Percentiles rank a stretch among this genome's conserved stretches.
Evolutionary conservation across 345 rosid genomes (phyloP).

Genomic region (Erysimum cheiranthoides): DNA sequence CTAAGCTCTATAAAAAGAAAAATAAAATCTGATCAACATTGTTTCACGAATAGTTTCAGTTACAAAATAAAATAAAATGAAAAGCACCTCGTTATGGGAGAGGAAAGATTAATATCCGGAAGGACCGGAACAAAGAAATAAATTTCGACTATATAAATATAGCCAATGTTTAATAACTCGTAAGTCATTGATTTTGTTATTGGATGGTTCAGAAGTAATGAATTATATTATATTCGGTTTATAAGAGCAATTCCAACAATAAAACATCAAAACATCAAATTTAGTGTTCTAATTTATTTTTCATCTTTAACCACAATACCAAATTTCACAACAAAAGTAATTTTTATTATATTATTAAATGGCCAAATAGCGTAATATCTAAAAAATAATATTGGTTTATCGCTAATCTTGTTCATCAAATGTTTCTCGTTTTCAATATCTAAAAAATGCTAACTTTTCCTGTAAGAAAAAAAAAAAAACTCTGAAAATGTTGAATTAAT

Average conservation of each 20-base stretch:
- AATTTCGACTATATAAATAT: background rate
- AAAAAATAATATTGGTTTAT: background rate
- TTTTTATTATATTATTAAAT: too few species aligned
- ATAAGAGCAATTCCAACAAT: too few species aligned
- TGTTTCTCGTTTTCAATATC: background rate
- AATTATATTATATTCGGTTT: background rate
- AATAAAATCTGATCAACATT: too few species aligned
- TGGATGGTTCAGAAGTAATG: constrained; percentile 9
- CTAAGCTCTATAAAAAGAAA: too few species aligned
- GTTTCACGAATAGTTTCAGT: too few species aligned
- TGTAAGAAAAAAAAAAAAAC: background rate
- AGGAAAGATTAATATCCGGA: background rate
- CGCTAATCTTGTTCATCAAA: background rate
- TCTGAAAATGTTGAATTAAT: background rate
- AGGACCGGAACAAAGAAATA: background rate
- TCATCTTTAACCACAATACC: too few species aligned
- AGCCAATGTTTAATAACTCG: background rate
- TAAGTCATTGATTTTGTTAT: constrained; percentile 17
- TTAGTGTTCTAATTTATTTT: too few species aligned
- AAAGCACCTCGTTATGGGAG: background rate
- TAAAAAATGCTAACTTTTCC: background rate
- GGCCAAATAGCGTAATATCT: too few species aligned
- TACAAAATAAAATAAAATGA: too few species aligned
- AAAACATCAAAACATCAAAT: too few species aligned
- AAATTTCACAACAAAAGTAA: too few species aligned